Conservation (phyloP, 495 filamentous ascomycete genomes). For the Tuber indicum region DNA sequence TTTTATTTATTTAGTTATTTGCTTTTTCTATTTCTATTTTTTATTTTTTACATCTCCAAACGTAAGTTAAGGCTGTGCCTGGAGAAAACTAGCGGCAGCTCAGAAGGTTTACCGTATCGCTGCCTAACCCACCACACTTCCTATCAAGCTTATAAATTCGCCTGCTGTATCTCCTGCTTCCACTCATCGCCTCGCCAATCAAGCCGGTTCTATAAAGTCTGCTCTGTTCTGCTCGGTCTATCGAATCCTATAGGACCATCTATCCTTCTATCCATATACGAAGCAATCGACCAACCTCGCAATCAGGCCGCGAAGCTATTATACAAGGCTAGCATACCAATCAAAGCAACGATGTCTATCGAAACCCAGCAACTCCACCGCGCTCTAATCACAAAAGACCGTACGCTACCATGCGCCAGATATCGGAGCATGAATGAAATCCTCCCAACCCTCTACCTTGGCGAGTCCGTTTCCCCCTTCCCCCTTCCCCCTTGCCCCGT, state of each 20-base stretch:
- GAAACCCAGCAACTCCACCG: constrained; percentile 36
- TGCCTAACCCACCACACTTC: not conserved
- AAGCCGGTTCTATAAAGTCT: not conserved
- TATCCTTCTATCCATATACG: not conserved
- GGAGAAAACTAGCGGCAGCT: not conserved
- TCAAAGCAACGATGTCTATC: constrained; percentile 26
- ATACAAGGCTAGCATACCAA: not conserved
- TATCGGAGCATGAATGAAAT: constrained; percentile 35
- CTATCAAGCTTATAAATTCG: not conserved
- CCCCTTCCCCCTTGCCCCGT: not conserved
- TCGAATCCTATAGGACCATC: not conserved
- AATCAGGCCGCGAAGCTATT: not conserved
- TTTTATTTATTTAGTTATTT: not conserved
- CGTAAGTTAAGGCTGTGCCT: not conserved
- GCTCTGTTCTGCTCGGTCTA: not conserved
- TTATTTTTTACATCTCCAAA: not conserved
- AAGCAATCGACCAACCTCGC: not conserved
- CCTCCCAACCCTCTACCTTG: constrained; percentile 32
- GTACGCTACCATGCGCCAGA: constrained; percentile 32
- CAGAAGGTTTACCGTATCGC: not conserved
- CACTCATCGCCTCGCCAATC: not conserved
- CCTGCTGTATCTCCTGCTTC: not conserved
- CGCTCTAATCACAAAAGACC: constrained; percentile 33
- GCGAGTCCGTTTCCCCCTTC: constrained; percentile 19
- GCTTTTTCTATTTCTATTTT: not conserved